Evolutionary conservation across 2,329 filamentous ascomycete genomes (phyloP).

Genomic region (Lachnellula willkommii): DNA sequence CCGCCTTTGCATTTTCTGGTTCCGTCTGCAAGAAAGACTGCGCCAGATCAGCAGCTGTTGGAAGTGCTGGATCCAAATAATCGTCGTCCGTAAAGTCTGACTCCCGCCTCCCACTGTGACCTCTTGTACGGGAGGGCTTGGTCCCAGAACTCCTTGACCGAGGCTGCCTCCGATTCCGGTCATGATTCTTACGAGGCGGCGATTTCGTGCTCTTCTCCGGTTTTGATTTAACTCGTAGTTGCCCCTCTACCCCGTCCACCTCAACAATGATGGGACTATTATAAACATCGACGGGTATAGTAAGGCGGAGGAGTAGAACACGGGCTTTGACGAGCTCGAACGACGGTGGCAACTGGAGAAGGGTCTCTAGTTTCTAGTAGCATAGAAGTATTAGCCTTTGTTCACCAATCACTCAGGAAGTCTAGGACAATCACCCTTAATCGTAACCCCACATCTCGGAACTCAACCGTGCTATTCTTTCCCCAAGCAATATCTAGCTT

Average conservation of each 20-base stretch:
- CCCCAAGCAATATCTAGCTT: conserved; percentile 81
- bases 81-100: conserved; percentile 16
- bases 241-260: conserved; percentile 72
- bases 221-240: conserved; percentile 48
- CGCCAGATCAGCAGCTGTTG: conserved; percentile 67
- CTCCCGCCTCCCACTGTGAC: conserved; percentile 4
- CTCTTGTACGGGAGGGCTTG: background rate
- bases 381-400: conserved; percentile 16
- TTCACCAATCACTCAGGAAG: background rate
- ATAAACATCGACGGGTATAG: conserved; percentile 82
- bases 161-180: conserved; percentile 29
- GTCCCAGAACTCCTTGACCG: conserved; percentile 11
- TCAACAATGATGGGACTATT: conserved; percentile 78
- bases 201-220: conserved; percentile 21
- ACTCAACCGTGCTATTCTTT: conserved; percentile 74
- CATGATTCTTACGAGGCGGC: conserved; percentile 33
- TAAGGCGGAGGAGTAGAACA: conserved; percentile 71
- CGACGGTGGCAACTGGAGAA: conserved; percentile 68
- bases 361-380: conserved; percentile 68
- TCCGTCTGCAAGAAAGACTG: conserved; percentile 74
- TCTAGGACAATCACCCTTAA: conserved; percentile 54
- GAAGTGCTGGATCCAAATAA: conserved; percentile 43
- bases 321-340: conserved; percentile 69
- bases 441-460: conserved; percentile 78
- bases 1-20: conserved; percentile 57